Base-by-base conservation (phyloP, 2,329 filamentous ascomycete species). In the Thermoascus crustaceus region DNA sequence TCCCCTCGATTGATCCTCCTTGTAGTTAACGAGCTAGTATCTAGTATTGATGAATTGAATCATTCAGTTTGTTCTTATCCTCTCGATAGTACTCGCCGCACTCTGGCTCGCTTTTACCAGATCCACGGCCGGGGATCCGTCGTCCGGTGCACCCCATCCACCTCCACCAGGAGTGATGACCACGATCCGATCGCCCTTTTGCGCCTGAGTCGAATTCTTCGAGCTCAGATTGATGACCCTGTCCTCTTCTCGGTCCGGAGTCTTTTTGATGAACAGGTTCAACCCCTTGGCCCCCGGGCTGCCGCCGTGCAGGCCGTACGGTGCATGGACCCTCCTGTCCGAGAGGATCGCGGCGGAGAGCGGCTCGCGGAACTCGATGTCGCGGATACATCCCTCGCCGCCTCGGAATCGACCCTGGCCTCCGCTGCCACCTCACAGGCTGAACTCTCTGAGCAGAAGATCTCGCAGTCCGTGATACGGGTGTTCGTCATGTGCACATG, bases 401-500 rank as follows among this genome's bases (percentile, higher is more conserved):
- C 82, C 82, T 0, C 60, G 59, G 49, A 83, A 76, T 53, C 74
- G 70, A 0, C 82, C 82, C 5, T 52, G 53, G 0, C 82, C 82
- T 1, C 75, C 76, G 32, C 73, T 79, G 1, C 73, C 76, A 2
- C 61, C 47, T 2, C 82, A 62, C 11, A 87, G 63, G 7, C 71
- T 69, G 54, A 86, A 87, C 47, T 81, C 72, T 5, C 78, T 67
- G 31, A 87, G 59, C 4, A 87, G 63, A 3, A 84, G 8, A 86
- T 73, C 54, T 88, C 82, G 0, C 78, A 70, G 54, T 88, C 82
- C 0, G 82, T 86, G 53, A 86, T 86, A 13, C 82, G 72, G 2
- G 82, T 87, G 57, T 87, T 88, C 4, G 82, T 87, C 80, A 86
- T 85, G 62, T 86, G 82, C 5, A 75, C 80, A 53, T 87, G 81